Base-by-base conservation (phyloP, 345 rosid species). In the Gossypium australe region DNA sequence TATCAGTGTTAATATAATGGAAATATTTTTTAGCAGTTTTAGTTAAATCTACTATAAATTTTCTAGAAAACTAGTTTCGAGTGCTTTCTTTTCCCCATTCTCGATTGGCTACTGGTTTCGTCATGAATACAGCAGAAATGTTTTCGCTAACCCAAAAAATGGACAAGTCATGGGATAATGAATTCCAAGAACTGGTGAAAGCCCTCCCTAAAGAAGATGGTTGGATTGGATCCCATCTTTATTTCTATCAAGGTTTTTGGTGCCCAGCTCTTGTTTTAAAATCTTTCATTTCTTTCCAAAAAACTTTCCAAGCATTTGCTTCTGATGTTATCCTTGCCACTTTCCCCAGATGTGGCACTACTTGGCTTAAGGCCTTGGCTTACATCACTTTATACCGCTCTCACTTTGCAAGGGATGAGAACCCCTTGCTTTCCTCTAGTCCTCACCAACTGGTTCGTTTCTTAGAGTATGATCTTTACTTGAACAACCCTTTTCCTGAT, bases 241-340 rank as follows among this genome's bases (percentile, higher is more conserved):
- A 88, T 45, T 52, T 82, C 29, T 89, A 81, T 48, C 87, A 89
- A 80, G 92, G 87, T 0, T 88, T 85, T 71, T 93, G 98, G 98
- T 88, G 89, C 81, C 91, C 84, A 53, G 64, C 89, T 53, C 80
- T 62, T 8, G 85, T 83, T 70, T 84, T 93, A 56, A 85, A 86
- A 78, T 78, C 93, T 14, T 76, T 83, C 3, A 49, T 87, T 12
- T 80, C 85, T 9, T 87, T 83, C 34, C 88, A 87, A 8, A 79
- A 72, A 49, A 83, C 85, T 64, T 87, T 87, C 69, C 34, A 77
- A 43, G 43, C 83, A 0, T 29, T 47, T 3, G 81, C 70, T 25
- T 70, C 57, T 22, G 90, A 87, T 51, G 67, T 83, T 16, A 59
- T 87, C 9, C 4, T 87, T 0, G 82, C 86, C 2, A 81, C 84